These are phyloP conservation scores for Cyberlindnera galapagoensis DNA, from an alignment of 805 yeast genomes.

Conservation along the genomic window DNA sequence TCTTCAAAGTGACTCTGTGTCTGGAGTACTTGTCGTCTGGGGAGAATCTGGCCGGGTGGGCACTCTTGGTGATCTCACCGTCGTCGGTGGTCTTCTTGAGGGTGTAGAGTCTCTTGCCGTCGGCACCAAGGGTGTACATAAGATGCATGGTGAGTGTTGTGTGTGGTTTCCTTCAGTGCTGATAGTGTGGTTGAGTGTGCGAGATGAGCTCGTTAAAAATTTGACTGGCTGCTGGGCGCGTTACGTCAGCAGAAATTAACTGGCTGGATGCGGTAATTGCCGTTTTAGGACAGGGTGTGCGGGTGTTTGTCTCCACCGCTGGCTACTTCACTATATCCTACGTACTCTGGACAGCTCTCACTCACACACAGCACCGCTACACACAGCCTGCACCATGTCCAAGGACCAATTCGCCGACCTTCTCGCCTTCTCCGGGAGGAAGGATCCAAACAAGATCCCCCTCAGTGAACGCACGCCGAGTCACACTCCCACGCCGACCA, in stretches of 20 bases:
- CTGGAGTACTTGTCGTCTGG: slow-evolving; percentile 99
- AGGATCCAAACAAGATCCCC: slow-evolving; percentile 24
- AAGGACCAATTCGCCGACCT: slow-evolving; percentile 25
- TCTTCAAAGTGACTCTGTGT: slow-evolving; percentile 97
- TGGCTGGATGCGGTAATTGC: no score
- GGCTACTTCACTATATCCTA: no score
- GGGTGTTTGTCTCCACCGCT: no score
- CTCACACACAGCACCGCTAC: no score
- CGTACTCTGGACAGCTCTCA: no score
- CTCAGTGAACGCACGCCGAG: slow-evolving; percentile 31
- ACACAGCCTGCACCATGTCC: slow-evolving; percentile 8
- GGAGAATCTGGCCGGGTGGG: slow-evolving; percentile 99
- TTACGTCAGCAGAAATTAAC: no score
- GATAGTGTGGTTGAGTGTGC: not conserved
- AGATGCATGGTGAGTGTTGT: slow-evolving; percentile 68
- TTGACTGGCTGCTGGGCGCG: no score
- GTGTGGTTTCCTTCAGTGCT: not conserved
- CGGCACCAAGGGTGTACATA: slow-evolving; percentile 93
- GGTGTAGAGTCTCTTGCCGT: slow-evolving; percentile 95
- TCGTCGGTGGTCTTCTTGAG: slow-evolving; percentile 70
- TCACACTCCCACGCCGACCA: slow-evolving; percentile 2
- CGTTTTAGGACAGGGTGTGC: no score
- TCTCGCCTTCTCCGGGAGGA: slow-evolving; percentile 18
- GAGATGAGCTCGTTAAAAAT: slow-evolving; percentile 5
- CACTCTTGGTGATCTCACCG: slow-evolving; percentile 96